phyloP scores from a whole-genome alignment of 2,329 filamentous ascomycete species.

The Nothopassalora personata region DNA sequence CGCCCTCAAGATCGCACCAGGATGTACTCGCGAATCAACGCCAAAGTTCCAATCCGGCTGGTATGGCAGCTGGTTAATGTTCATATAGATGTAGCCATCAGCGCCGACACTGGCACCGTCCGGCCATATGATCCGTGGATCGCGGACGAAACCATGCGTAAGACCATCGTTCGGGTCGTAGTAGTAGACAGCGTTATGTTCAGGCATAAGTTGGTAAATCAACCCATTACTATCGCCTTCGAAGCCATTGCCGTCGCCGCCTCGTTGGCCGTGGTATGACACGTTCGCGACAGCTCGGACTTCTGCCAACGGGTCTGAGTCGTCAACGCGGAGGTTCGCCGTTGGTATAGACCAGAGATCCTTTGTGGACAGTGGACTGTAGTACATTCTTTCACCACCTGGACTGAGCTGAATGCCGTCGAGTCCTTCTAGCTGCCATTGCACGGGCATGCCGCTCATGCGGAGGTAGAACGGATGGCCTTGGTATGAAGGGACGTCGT shows the following conservation, averaged over 20 bases:
- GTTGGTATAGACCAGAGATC: constrained; percentile 34
- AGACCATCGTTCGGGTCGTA: constrained; percentile 38
- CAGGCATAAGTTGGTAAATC: constrained; percentile 45
- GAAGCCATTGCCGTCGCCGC: constrained; percentile 45
- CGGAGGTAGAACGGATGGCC: constrained; percentile 30
- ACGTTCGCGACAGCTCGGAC: constrained; percentile 44
- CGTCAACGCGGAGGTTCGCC: constrained; percentile 30
- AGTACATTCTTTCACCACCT: constrained; percentile 40
- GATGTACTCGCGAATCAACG: constrained; percentile 38
- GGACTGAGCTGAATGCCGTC: constrained; percentile 37
- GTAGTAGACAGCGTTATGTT: constrained; percentile 43
- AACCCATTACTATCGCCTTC: constrained; percentile 41
- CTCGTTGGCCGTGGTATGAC: constrained; percentile 41
- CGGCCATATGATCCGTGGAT: constrained; percentile 43
- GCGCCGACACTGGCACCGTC: constrained; percentile 39
- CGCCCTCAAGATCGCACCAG: constrained; percentile 42
- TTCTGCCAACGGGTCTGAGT: constrained; percentile 31
- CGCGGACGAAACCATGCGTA: constrained; percentile 37
- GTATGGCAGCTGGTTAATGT: constrained; percentile 47
- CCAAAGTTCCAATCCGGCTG: constrained; percentile 47
- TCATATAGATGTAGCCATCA: constrained; percentile 46
- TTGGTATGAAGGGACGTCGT: constrained; percentile 31
- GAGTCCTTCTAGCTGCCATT: constrained; percentile 30
- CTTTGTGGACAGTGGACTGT: constrained; percentile 37
- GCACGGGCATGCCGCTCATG: constrained; percentile 23